Base-by-base conservation (phyloP, 768 basidiomycete species). In the Pleurotus giganteus region DNA sequence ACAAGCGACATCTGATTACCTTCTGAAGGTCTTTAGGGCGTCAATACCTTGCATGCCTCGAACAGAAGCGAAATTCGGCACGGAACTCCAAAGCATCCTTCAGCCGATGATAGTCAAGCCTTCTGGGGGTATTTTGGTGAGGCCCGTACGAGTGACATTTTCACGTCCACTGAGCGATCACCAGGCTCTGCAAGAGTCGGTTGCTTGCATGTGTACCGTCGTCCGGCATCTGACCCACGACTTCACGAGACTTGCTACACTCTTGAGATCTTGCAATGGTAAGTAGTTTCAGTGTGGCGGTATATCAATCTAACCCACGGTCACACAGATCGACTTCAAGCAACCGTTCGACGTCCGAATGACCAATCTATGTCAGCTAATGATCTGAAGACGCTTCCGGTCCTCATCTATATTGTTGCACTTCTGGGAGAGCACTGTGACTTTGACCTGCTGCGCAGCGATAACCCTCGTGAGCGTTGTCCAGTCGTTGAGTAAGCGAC, bases 71-170 rank as follows among this genome's bases (percentile, higher is more conserved):
- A 94, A 89, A 61, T 98, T 98, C 65, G 94, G 90, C 0, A 81
- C 85, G 34, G 91, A 95, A 50, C 76, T 99, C 15, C 94, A 96
- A 61, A 67, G 75, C 4, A 79, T 84, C 5, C 74, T 98, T 9
- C 84, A 96, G 59, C 90, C 91, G 0, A 94, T 98, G 94, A 88
- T 99, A 37, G 78, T 91, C 61, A 93, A 91, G 63, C 94, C 93
- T 3, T 83, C 86, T 0, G 86, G 86, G 11, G 85, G 88, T 23
- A 73, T 89, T 7, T 75, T 81, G 69, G 89, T 91, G 57, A 27
- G 81, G 13, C 43, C 24, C 26, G 19, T 7, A 19, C n/a, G 6
- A 19, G 32, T 23, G 39, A n/a, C 19, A 41, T 41, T 41, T 17
- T 7, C 39, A n/a, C 12, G 7, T 17, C 15, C 12, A 7, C 39